Evolutionary conservation across 2,329 filamentous ascomycete genomes (phyloP).

Genomic region (Malbranchea zuffiana): DNA sequence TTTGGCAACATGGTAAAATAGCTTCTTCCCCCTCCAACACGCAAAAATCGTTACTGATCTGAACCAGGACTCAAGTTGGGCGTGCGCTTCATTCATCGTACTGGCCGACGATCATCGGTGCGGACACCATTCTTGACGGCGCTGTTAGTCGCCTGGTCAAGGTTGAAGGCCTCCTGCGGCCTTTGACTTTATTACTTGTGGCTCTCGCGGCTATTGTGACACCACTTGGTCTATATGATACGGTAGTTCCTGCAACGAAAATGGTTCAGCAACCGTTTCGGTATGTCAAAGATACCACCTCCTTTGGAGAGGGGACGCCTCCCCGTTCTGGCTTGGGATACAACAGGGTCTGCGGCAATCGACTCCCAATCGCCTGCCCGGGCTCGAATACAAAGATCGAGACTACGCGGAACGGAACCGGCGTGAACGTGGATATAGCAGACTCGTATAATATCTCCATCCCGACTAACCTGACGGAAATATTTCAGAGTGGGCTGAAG

Average conservation of each 20-base stretch:
- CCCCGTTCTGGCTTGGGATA: constrained; percentile 24
- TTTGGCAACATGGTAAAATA: constrained; percentile 18
- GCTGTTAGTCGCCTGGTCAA: constrained; percentile 24
- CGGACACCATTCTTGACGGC: constrained; percentile 26
- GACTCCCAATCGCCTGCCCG: constrained; percentile 18
- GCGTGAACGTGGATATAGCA: constrained; percentile 18
- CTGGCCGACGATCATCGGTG: constrained; percentile 34
- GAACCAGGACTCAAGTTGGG: constrained; percentile 27
- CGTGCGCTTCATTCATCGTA: constrained; percentile 30
- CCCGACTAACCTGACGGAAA: constrained; percentile 24
- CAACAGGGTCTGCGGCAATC: constrained; percentile 24
- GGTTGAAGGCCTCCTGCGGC: constrained; percentile 19
- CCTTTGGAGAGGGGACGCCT: constrained; percentile 33
- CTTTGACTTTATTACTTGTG: constrained; percentile 18
- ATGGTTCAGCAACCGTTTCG: constrained; percentile 22
- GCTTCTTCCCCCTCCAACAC: not conserved
- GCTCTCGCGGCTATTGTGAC: constrained; percentile 37
- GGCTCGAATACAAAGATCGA: constrained; percentile 15
- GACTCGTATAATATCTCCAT: constrained; percentile 26
- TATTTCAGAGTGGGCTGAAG: constrained; percentile 31
- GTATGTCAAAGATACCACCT: constrained; percentile 30
- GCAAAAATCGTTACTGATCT: not conserved
- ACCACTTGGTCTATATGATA: constrained; percentile 38
- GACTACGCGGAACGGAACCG: constrained; percentile 9
- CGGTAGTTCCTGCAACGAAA: constrained; percentile 19